phyloP scores from a whole-genome alignment of 768 basidiomycete species.

The Leccinum obscurum region DNA sequence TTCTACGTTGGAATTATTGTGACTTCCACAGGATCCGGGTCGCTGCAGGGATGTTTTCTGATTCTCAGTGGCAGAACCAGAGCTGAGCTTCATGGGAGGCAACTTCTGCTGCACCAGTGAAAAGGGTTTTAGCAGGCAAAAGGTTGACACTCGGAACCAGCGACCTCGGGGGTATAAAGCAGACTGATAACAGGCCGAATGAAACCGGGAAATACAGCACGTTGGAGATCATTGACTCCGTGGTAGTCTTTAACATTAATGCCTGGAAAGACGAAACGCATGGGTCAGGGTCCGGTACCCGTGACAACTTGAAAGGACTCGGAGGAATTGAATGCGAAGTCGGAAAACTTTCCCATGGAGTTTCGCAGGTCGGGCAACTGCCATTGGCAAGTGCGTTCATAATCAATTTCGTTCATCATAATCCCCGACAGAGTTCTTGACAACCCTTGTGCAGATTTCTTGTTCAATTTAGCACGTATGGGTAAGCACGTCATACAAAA shows the following conservation, averaged over 20 bases:
- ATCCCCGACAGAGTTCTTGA: not conserved
- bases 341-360: constrained; percentile 23
- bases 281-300: not conserved
- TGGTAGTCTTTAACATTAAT: no score
- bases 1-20: no score
- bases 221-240: no score
- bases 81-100: not conserved
- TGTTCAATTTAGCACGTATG: constrained; percentile 39
- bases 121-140: not conserved
- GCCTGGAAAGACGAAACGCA: not conserved
- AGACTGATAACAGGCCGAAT: not conserved
- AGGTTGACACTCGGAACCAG: not conserved
- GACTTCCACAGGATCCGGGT: no score
- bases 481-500: constrained; percentile 21
- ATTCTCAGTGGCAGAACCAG: no score
- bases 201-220: no score
- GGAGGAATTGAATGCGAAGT: not conserved
- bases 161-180: not conserved
- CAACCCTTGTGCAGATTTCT: constrained; percentile 30
- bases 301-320: no score
- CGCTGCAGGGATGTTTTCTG: no score
- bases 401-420: not conserved
- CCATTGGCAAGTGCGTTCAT: constrained; percentile 27
- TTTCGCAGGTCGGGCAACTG: constrained; percentile 31
- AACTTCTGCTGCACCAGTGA: not conserved